Percentiles rank a stretch among this genome's conserved stretches.
Evolutionary conservation across 2,329 filamentous ascomycete genomes (phyloP).

Genomic region (Eutypa lata): DNA sequence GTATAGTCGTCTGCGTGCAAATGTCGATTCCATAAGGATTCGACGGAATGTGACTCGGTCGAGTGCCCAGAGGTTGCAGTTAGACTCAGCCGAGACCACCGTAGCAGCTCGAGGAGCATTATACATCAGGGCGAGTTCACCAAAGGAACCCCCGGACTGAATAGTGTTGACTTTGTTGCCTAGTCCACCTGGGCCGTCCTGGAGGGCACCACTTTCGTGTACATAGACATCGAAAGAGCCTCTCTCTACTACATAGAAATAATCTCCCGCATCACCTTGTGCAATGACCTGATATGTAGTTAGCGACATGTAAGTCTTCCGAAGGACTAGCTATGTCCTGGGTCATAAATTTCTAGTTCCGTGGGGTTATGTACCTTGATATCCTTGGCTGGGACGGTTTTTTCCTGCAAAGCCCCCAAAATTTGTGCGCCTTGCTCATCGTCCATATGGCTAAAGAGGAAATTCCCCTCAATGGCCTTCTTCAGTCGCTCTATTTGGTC

Average conservation of each 20-base stretch:
- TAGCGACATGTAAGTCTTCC: conserved; percentile 14
- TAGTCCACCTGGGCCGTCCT: conserved; percentile 77
- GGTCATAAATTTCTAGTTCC: neutral
- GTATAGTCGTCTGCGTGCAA: conserved; percentile 93
- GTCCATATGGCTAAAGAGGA: conserved; percentile 90
- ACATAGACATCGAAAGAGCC: conserved; percentile 91
- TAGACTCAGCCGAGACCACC: conserved; percentile 75
- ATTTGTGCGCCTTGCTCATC: conserved; percentile 89
- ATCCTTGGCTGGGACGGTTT: conserved; percentile 88
- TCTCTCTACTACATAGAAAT: conserved; percentile 94
- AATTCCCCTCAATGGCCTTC: conserved; percentile 81
- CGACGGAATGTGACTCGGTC: conserved; percentile 96
- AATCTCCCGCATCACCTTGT: conserved; percentile 94
- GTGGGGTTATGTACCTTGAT: conserved; percentile 63
- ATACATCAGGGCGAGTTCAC: conserved; percentile 97
- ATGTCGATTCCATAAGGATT: conserved; percentile 97
- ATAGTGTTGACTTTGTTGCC: conserved; percentile 80
- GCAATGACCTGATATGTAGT: conserved; percentile 71
- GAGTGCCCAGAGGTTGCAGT: conserved; percentile 86
- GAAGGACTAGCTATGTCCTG: too few species aligned
- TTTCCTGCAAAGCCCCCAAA: conserved; percentile 87
- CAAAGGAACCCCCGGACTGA: conserved; percentile 87
- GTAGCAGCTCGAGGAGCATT: conserved; percentile 95
- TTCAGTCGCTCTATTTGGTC: conserved; percentile 81
- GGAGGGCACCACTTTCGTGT: conserved; percentile 71